Conservation (phyloP, 306 rosid genomes). For the Abrus pulchellus region DNA sequence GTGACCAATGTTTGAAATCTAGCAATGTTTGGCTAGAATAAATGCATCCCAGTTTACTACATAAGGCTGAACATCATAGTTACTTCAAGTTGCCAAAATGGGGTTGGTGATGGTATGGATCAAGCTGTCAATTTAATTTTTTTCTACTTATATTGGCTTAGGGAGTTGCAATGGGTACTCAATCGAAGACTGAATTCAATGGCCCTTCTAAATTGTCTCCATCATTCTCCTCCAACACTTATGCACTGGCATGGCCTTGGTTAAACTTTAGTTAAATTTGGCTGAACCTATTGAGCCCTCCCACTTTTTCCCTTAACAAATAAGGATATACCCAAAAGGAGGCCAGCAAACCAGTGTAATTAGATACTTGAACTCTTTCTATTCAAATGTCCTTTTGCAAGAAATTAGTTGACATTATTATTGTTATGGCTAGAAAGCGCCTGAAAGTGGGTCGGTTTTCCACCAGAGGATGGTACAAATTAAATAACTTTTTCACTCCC, state of each 20-base stretch:
- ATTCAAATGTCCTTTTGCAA: conserved; percentile 35
- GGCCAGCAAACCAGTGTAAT: conserved; percentile 44
- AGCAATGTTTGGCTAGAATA: conserved; percentile 34
- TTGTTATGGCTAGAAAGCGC: conserved; percentile 26
- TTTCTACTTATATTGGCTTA: conserved; percentile 26
- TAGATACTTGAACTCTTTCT: conserved; percentile 40
- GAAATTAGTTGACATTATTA: conserved; percentile 33
- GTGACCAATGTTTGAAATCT: conserved; percentile 22
- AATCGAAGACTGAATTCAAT: conserved; percentile 38
- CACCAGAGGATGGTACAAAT: conserved; percentile 23
- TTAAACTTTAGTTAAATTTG: conserved; percentile 48
- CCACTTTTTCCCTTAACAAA: conserved; percentile 37
- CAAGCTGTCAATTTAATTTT: conserved; percentile 50
- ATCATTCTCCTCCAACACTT: conserved; percentile 53
- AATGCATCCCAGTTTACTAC: conserved; percentile 50
- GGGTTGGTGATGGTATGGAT: conserved; percentile 41
- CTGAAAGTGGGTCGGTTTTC: conserved; percentile 29
- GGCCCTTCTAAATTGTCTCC: conserved; percentile 36
- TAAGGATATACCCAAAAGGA: conserved; percentile 40
- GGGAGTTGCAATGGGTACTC: conserved; percentile 34
- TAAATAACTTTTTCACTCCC: conserved; percentile 8
- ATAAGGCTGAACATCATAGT: conserved; percentile 51
- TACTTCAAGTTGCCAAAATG: conserved; percentile 41
- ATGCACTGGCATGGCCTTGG: conserved; percentile 44
- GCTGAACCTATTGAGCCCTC: conserved; percentile 32